Conservation (phyloP, 2,329 filamentous ascomycete species). For the Daldinia sp. region DNA sequence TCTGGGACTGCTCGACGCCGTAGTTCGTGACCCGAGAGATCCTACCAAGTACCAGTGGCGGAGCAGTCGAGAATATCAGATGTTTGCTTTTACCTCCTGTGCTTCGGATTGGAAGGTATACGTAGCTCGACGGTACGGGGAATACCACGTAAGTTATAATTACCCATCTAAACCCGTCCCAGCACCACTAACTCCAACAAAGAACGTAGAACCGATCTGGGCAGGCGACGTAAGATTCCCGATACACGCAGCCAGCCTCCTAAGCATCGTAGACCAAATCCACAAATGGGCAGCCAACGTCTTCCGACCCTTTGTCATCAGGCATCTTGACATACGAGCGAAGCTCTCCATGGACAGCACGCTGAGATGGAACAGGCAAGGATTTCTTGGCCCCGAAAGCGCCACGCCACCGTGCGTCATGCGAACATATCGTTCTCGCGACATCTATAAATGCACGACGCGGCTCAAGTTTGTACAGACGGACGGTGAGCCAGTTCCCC, state of each 20-base stretch:
- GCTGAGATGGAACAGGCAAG: background rate
- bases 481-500: background rate
- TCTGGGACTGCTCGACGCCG: background rate
- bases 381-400: background rate
- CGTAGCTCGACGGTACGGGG: background rate
- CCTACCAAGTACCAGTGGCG: background rate
- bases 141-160: background rate
- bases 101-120: constrained; percentile 2
- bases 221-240: background rate
- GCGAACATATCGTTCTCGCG: background rate
- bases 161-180: background rate
- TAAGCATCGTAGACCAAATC: background rate
- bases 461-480: background rate
- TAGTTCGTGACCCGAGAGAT: background rate
- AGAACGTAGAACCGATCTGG: constrained; percentile 5
- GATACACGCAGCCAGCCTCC: background rate
- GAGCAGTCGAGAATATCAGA: background rate
- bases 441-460: background rate
- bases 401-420: background rate
- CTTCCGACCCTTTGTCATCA: background rate
- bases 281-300: background rate
- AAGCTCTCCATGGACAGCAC: background rate
- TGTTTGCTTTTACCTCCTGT: constrained; percentile 8
- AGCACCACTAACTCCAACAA: background rate
- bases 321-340: background rate